These are phyloP conservation scores for Corymbia citriodora DNA, from an alignment of 441 rosid species.

Conservation along the genomic window DNA sequence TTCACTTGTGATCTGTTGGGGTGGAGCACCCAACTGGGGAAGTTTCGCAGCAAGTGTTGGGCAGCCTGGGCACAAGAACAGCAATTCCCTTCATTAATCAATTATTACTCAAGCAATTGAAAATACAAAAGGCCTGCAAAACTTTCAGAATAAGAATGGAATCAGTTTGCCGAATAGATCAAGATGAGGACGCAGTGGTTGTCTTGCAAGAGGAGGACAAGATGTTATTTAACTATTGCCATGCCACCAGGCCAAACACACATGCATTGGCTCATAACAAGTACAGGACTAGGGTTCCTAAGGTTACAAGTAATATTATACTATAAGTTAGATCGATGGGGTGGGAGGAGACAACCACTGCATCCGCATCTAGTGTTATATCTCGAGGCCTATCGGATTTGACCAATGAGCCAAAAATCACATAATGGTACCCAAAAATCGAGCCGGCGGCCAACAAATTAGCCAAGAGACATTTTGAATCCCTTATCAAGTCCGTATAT, in stretches of 20 bases:
- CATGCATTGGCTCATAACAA: neutral
- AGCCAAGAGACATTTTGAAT: neutral
- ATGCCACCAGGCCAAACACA: neutral
- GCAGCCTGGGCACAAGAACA: neutral
- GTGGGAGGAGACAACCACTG: no score
- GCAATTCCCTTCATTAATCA: neutral
- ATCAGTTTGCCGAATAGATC: neutral
- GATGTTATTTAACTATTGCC: neutral
- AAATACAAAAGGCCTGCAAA: neutral
- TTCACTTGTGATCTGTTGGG: neutral
- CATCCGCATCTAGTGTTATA: fast-evolving
- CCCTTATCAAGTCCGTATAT: neutral
- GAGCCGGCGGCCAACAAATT: neutral
- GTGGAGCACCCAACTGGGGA: neutral
- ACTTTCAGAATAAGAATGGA: neutral
- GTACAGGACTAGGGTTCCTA: neutral
- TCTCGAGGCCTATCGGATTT: neutral
- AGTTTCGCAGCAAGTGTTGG: neutral
- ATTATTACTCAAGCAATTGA: neutral
- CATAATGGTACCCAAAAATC: neutral
- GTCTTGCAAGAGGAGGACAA: neutral
- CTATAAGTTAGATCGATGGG: neutral
- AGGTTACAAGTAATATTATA: neutral
- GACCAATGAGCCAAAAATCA: neutral
- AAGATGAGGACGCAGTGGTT: neutral